Conservation (phyloP, 768 basidiomycete genomes). For the Boletus vinaceobasis region DNA sequence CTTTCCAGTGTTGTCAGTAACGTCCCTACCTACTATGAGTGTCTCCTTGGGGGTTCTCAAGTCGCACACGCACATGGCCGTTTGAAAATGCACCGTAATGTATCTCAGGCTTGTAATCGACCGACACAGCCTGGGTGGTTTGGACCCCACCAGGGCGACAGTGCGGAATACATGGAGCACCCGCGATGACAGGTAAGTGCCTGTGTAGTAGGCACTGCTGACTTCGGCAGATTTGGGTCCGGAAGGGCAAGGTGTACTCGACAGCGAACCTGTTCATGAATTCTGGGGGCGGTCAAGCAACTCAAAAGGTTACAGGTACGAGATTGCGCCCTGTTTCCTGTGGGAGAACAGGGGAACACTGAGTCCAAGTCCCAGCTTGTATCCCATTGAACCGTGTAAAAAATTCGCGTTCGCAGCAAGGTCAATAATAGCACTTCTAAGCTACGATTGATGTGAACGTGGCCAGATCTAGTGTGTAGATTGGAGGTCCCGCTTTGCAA, state of each 20-base stretch:
- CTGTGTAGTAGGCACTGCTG: not conserved
- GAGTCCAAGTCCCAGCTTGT: not conserved
- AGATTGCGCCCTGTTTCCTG: not conserved
- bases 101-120: conserved; percentile 3
- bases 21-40: not conserved
- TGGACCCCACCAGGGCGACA: not conserved
- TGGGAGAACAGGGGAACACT: not conserved
- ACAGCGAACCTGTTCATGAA: not conserved
- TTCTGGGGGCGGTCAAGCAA: not conserved
- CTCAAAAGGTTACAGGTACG: too few species aligned
- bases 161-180: not conserved
- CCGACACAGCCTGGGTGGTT: not conserved
- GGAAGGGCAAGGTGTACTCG: not conserved
- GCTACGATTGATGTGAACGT: too few species aligned
- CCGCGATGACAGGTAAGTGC: not conserved
- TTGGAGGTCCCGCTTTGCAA: not conserved
- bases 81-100: not conserved
- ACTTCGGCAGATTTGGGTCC: not conserved
- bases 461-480: too few species aligned
- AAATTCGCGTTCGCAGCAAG: too few species aligned
- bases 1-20: conserved; percentile 10
- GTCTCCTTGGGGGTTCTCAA: not conserved
- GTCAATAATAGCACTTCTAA: not conserved
- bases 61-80: not conserved
- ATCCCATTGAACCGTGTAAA: not conserved